Evolutionary conservation across 176 grass and related monocot species (phyloP).

Genomic region (Bolboschoenus planiculmis): DNA sequence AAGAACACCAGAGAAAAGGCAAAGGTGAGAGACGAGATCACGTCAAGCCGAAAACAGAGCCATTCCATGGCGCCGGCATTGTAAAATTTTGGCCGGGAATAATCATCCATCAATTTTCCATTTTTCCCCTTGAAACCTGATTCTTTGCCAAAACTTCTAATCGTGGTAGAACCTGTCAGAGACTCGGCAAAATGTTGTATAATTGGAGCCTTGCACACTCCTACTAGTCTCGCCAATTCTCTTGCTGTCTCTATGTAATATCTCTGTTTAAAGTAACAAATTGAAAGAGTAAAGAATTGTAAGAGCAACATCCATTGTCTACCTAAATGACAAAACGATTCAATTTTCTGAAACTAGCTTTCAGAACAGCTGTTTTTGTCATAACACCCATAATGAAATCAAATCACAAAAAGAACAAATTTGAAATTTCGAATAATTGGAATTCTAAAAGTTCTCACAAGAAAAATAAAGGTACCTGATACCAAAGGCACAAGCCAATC

Average conservation of each 20-base stretch:
- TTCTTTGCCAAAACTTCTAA: slow-evolving; percentile 80
- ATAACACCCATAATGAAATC: neutral
- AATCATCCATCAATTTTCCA: slow-evolving; percentile 56
- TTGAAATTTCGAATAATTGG: too few species aligned
- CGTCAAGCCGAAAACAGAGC: slow-evolving; percentile 65
- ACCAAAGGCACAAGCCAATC: slow-evolving; percentile 55
- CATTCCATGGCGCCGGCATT: slow-evolving; percentile 58
- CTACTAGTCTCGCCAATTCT: slow-evolving; percentile 60
- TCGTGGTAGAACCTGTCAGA: slow-evolving; percentile 74
- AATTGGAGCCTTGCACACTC: slow-evolving; percentile 79
- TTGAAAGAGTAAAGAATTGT: neutral
- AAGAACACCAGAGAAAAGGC: slow-evolving; percentile 44
- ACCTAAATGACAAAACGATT: neutral
- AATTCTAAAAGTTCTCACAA: too few species aligned
- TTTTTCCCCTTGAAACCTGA: slow-evolving; percentile 51
- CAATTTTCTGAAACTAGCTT: neutral
- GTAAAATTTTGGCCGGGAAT: slow-evolving; percentile 64
- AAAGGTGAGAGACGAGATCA: slow-evolving; percentile 54
- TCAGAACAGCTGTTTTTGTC: neutral
- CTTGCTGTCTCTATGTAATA: slow-evolving; percentile 78
- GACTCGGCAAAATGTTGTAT: slow-evolving; percentile 90
- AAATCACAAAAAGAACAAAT: neutral
- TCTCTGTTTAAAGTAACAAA: slow-evolving; percentile 35
- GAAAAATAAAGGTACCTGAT: slow-evolving; percentile 68
- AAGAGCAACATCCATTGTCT: neutral